A percentile compares a stretch with the other conserved stretches of the same genome.
phyloP scores from a whole-genome alignment of 108 stramenopile species.

The Aurantiochytrium sp. region DNA sequence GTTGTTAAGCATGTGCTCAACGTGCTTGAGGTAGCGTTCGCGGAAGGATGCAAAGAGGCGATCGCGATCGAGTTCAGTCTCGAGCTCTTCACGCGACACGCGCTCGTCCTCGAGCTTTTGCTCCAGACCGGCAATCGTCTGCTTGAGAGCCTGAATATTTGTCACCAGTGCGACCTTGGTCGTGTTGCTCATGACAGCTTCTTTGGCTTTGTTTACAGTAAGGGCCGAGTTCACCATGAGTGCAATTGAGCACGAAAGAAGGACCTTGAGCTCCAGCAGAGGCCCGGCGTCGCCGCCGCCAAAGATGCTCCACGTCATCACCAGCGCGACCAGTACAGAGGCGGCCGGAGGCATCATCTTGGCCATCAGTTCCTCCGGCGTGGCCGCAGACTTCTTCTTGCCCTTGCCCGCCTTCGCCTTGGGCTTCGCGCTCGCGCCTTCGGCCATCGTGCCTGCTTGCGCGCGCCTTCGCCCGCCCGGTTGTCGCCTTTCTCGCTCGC shows the following conservation, averaged over 20 bases:
- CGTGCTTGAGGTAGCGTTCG: background rate
- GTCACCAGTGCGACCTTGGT: too few relatives aligned
- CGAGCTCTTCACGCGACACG: background rate
- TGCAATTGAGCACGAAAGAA: background rate
- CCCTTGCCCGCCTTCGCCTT: background rate
- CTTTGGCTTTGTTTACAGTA: background rate
- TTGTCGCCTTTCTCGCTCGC: too few relatives aligned
- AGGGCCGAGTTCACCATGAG: background rate
- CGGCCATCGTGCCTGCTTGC: too few relatives aligned
- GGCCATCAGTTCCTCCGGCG: background rate
- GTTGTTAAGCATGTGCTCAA: background rate
- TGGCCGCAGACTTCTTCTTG: background rate
- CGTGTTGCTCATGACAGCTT: background rate
- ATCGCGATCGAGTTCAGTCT: background rate
- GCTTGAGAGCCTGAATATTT: background rate
- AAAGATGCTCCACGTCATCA: background rate
- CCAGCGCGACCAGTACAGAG: background rate
- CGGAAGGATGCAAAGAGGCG: background rate
- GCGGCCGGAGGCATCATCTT: too few relatives aligned
- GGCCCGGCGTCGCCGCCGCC: background rate
- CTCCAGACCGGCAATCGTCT: background rate
- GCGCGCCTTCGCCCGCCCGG: too few relatives aligned
- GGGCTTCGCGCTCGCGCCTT: background rate
- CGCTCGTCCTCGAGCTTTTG: background rate
- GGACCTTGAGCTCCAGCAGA: background rate